A percentile compares a stretch with the other conserved stretches of the same genome.
phyloP scores from a whole-genome alignment of 768 basidiomycete genomes.

The Trametes punicea region DNA sequence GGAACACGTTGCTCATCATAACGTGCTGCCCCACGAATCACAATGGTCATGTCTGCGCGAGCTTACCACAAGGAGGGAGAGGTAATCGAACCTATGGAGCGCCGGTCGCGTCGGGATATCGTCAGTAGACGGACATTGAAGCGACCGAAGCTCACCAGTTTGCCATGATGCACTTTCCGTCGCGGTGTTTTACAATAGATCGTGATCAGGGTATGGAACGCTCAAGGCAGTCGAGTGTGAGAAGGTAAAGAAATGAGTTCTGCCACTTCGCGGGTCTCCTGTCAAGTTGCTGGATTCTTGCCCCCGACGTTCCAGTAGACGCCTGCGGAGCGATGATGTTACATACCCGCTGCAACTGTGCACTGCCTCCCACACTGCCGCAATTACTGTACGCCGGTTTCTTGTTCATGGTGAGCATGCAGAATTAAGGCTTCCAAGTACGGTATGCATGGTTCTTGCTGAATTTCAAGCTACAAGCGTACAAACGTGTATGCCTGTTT shows the following conservation, averaged over 20 bases:
- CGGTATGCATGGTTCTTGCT: too few species aligned
- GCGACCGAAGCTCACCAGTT: background rate
- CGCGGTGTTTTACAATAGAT: background rate
- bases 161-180: background rate
- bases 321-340: background rate
- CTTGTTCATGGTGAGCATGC: too few species aligned
- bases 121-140: background rate
- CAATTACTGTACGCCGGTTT: too few species aligned
- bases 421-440: too few species aligned
- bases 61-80: conserved; percentile 41
- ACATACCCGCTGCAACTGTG: too few species aligned
- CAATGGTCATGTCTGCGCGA: background rate
- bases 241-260: background rate
- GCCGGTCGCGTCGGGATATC: too few species aligned
- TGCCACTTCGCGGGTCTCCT: too few species aligned
- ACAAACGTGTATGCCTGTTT: too few species aligned
- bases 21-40: background rate
- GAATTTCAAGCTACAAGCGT: too few species aligned
- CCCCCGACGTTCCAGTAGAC: too few species aligned
- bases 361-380: too few species aligned
- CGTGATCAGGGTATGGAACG: background rate
- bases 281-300: too few species aligned
- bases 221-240: background rate
- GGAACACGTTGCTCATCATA: background rate
- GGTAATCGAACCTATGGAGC: conserved; percentile 41